phyloP scores from a whole-genome alignment of 1,284 basidiomycete genomes.

The Mycosarcoma maydis region DNA sequence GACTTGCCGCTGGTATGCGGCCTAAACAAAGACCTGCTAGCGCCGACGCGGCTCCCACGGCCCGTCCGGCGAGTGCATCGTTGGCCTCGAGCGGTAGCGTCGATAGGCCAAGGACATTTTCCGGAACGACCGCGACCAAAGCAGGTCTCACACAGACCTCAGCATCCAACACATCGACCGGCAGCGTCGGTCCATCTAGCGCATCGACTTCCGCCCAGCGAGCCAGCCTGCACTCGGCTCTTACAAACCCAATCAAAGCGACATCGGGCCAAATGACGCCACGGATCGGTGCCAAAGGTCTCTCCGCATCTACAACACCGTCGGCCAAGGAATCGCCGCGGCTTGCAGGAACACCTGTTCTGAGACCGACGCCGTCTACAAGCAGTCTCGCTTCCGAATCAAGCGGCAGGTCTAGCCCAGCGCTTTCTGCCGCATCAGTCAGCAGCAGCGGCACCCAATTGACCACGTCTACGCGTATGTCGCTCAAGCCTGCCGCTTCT shows the following conservation, averaged over 20 bases:
- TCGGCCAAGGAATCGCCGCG: slow-evolving; percentile 25
- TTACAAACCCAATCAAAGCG: slow-evolving; percentile 20
- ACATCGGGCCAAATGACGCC: slow-evolving; percentile 24
- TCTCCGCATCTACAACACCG: slow-evolving; percentile 10
- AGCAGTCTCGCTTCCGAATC: slow-evolving; percentile 39
- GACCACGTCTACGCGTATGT: slow-evolving; percentile 21
- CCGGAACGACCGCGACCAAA: slow-evolving; percentile 27
- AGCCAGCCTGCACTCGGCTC: slow-evolving; percentile 34
- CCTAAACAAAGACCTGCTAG: slow-evolving; percentile 41
- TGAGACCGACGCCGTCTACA: slow-evolving; percentile 21
- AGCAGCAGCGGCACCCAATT: slow-evolving; percentile 26
- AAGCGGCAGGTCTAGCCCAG: slow-evolving; percentile 40
- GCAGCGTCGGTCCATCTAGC: slow-evolving; percentile 4
- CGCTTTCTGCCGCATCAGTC: slow-evolving; percentile 25
- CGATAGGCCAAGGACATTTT: slow-evolving; percentile 25
- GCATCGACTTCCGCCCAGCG: slow-evolving; percentile 9
- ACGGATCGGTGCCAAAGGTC: slow-evolving; percentile 18
- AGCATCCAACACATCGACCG: neutral
- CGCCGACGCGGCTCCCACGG: slow-evolving; percentile 12
- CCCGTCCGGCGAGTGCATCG: slow-evolving; percentile 6
- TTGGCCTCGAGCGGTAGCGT: neutral
- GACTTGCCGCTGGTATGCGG: slow-evolving; percentile 37
- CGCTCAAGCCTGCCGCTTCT: slow-evolving; percentile 5
- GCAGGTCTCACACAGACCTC: slow-evolving; percentile 14
- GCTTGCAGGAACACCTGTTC: slow-evolving; percentile 5